Evolutionary conservation across 2,329 filamentous ascomycete species (phyloP).

Genomic region (Pseudogymnoascus sp.): DNA sequence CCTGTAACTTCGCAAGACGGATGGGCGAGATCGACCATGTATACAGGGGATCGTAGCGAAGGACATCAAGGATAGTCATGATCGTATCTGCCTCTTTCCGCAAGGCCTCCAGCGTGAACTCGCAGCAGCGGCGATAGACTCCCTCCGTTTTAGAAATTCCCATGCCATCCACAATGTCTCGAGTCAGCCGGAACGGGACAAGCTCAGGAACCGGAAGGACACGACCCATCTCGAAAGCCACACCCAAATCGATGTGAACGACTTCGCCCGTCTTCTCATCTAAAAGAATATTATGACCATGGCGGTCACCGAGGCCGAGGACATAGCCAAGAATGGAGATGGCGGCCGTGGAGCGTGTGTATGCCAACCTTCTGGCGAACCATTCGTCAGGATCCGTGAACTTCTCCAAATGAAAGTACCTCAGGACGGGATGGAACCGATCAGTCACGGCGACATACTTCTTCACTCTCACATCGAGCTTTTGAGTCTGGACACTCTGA

Average conservation of each 20-base stretch:
- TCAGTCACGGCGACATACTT: constrained; percentile 72
- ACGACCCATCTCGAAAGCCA: constrained; percentile 93
- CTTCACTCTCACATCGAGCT: constrained; percentile 60
- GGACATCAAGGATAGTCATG: constrained; percentile 95
- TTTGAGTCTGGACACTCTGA: constrained; percentile 58
- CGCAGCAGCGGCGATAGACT: constrained; percentile 94
- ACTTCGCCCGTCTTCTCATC: constrained; percentile 86
- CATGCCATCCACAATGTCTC: constrained; percentile 95
- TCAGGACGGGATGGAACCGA: constrained; percentile 84
- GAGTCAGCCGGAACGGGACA: constrained; percentile 87
- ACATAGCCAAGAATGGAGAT: constrained; percentile 94
- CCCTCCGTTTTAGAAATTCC: constrained; percentile 91
- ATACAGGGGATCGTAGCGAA: constrained; percentile 96
- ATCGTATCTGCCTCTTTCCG: constrained; percentile 95
- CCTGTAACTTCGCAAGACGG: constrained; percentile 55
- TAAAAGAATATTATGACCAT: constrained; percentile 93
- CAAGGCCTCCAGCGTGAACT: constrained; percentile 90
- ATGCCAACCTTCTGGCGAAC: constrained; percentile 83
- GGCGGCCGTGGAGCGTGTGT: constrained; percentile 86
- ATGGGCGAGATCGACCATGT: constrained; percentile 83
- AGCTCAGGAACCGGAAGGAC: constrained; percentile 93
- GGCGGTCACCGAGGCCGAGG: constrained; percentile 84
- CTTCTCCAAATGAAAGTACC: constrained; percentile 93
- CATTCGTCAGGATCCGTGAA: constrained; percentile 93
- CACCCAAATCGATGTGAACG: constrained; percentile 92